phyloP scores from a whole-genome alignment of 2,329 filamentous ascomycete genomes.

The Paecilomyces sp. region DNA sequence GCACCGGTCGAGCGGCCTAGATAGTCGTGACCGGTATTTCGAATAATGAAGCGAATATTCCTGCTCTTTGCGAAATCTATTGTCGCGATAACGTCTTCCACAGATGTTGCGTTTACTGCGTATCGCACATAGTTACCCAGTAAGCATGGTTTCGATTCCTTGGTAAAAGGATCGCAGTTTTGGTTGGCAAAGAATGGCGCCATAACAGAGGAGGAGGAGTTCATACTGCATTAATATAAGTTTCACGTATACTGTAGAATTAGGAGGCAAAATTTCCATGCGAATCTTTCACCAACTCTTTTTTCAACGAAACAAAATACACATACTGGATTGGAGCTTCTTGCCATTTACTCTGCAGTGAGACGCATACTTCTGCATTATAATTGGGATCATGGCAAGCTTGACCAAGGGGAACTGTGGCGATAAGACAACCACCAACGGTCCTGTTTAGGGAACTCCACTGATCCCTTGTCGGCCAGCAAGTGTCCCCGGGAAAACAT shows the following conservation, averaged over 20 bases:
- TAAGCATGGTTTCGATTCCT: slow-evolving; percentile 18
- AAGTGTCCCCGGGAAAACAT: slow-evolving; percentile 32
- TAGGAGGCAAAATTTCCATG: not conserved
- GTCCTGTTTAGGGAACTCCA: slow-evolving; percentile 50
- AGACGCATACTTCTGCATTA: slow-evolving; percentile 37
- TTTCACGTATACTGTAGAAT: not conserved
- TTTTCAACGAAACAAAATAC: slow-evolving; percentile 18
- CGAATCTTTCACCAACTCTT: not conserved
- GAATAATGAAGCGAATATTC: slow-evolving; percentile 45
- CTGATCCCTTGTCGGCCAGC: slow-evolving; percentile 43
- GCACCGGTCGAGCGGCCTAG: slow-evolving; percentile 46
- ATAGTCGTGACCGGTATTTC: slow-evolving; percentile 37
- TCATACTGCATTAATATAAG: slow-evolving; percentile 16
- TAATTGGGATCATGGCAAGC: slow-evolving; percentile 48
- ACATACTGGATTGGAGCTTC: slow-evolving; percentile 39
- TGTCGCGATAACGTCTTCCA: slow-evolving; percentile 15
- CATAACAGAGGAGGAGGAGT: slow-evolving; percentile 31
- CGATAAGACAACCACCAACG: slow-evolving; percentile 45
- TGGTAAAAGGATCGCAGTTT: slow-evolving; percentile 37
- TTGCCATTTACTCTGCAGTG: slow-evolving; percentile 38
- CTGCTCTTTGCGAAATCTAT: slow-evolving; percentile 37
- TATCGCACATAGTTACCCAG: slow-evolving; percentile 25
- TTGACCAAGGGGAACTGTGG: slow-evolving; percentile 46
- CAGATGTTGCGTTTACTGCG: slow-evolving; percentile 26
- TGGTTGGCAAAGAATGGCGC: slow-evolving; percentile 30